A percentile compares a stretch with the other conserved stretches of the same genome.
Conservation (phyloP, 192 early-diverging fungal species). For the Phlyctochytrium arcticum region DNA sequence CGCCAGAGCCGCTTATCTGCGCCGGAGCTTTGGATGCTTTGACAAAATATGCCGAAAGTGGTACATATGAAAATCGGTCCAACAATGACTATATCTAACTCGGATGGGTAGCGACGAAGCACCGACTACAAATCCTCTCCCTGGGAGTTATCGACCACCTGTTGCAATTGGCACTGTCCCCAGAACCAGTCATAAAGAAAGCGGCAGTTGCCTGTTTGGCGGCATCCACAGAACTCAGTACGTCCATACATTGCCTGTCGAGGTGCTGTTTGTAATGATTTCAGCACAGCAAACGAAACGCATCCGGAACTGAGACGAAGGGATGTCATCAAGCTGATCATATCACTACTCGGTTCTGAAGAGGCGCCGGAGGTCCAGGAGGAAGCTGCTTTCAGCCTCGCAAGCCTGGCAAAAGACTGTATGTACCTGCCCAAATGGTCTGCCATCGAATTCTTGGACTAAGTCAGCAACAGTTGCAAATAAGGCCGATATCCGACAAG, state of each 20-base stretch:
- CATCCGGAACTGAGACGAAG: slow-evolving; percentile 42
- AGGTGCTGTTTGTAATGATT: neutral
- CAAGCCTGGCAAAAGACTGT: slow-evolving; percentile 54
- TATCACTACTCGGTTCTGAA: slow-evolving; percentile 31
- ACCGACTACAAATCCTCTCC: slow-evolving; percentile 38
- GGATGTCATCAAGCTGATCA: slow-evolving; percentile 40
- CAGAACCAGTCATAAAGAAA: slow-evolving; percentile 43
- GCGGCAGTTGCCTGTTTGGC: slow-evolving; percentile 46
- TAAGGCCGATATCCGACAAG: slow-evolving; percentile 49
- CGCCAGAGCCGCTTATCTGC: slow-evolving; percentile 42
- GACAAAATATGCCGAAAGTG: slow-evolving; percentile 50
- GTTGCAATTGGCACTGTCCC: slow-evolving; percentile 28
- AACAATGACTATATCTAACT: neutral
- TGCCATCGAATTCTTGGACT: neutral
- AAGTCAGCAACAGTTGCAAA: slow-evolving; percentile 36
- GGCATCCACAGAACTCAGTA: slow-evolving; percentile 44
- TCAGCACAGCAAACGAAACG: slow-evolving; percentile 33
- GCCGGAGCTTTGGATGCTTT: slow-evolving; percentile 38
- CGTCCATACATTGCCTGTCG: neutral
- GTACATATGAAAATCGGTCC: slow-evolving; percentile 17
- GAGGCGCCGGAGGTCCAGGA: slow-evolving; percentile 50
- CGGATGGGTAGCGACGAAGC: slow-evolving; percentile 34
- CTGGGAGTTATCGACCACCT: slow-evolving; percentile 35
- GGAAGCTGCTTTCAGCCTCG: slow-evolving; percentile 50
- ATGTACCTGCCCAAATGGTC: neutral